Conservation (phyloP, 345 rosid species). For the Eucalyptus polybractea region DNA sequence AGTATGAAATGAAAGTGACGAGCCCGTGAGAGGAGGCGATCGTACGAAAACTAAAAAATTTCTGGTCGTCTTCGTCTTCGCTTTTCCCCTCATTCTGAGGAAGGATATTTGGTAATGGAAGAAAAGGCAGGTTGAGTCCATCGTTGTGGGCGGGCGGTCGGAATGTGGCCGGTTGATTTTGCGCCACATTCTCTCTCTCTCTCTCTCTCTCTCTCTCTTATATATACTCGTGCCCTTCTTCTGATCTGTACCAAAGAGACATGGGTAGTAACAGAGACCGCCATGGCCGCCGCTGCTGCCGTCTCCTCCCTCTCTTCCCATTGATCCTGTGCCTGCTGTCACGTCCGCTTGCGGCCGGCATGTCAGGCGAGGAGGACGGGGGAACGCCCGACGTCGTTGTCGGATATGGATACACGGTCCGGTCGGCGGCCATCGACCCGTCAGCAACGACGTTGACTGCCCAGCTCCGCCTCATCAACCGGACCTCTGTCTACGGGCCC, state of each 20-base stretch:
- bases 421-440: constrained; percentile 16
- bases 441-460: constrained; percentile 16
- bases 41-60: no score
- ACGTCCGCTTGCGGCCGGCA: accelerated
- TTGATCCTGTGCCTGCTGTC: background rate
- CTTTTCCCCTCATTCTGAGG: no score
- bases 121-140: no score
- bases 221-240: background rate
- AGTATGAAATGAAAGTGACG: no score
- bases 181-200: background rate
- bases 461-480: constrained; percentile 24
- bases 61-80: no score
- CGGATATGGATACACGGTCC: constrained; percentile 37
- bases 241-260: background rate
- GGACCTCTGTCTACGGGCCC: constrained; percentile 27
- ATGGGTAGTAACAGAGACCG: background rate
- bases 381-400: background rate
- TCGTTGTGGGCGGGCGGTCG: no score
- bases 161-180: no score
- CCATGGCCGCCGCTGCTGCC: background rate
- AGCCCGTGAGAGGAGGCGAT: background rate
- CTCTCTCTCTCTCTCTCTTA: background rate
- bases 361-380: background rate
- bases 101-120: no score
- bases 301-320: background rate